Evolutionary conservation across 2,329 filamentous ascomycete species (phyloP).

Genomic region (Sarocladium strictum): DNA sequence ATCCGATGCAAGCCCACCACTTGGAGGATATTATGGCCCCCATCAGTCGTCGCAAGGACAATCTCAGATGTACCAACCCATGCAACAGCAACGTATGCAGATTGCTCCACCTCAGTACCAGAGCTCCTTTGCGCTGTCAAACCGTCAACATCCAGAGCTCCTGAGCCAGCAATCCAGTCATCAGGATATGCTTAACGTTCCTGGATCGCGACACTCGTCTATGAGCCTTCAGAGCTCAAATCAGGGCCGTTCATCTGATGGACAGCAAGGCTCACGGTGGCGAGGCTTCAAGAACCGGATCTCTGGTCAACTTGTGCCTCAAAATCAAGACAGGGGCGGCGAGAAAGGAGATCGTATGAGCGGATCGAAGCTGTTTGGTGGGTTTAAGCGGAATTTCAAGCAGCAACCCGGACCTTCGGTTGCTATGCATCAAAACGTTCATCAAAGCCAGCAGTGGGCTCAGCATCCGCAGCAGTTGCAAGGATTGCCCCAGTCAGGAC

Average conservation of each 20-base stretch:
- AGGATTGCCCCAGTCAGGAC: conserved; percentile 4
- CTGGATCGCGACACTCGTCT: neutral
- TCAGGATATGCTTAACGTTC: neutral
- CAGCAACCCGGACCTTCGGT: conserved; percentile 12
- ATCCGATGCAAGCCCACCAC: neutral
- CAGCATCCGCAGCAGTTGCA: conserved; percentile 10
- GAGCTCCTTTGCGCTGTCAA: neutral
- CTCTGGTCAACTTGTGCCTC: conserved; percentile 22
- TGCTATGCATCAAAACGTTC: neutral
- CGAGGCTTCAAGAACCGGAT: conserved; percentile 27
- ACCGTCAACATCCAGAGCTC: neutral
- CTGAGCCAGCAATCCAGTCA: neutral
- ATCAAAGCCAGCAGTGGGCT: conserved; percentile 4
- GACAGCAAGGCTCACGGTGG: conserved; percentile 23
- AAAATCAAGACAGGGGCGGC: conserved; percentile 3
- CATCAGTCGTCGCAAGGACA: neutral
- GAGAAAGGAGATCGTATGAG: conserved; percentile 17
- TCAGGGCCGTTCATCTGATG: conserved; percentile 8
- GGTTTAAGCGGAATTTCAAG: conserved; percentile 27
- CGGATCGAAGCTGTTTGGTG: conserved; percentile 23
- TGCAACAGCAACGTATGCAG: neutral
- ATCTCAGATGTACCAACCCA: neutral
- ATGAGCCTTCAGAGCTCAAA: conserved; percentile 6
- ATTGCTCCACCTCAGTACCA: neutral
- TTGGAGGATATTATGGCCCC: neutral